These are phyloP conservation scores for Flaveria trinervia DNA, from an alignment of 129 eudicot genomes.

Conservation along the genomic window DNA sequence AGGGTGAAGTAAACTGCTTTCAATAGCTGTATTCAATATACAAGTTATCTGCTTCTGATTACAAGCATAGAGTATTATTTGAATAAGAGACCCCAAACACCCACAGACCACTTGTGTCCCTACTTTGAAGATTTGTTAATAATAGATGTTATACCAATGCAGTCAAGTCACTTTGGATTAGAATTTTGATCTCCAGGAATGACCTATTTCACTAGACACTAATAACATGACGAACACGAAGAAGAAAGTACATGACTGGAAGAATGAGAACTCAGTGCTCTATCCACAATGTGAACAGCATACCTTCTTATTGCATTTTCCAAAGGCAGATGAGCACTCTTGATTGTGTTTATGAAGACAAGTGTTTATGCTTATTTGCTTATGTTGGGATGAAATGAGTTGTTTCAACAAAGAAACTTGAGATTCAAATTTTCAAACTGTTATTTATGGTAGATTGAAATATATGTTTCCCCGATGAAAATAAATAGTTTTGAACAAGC, in stretches of 20 bases:
- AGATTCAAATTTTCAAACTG: too few species aligned
- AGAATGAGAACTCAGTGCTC: too few species aligned
- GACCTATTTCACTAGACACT: not conserved
- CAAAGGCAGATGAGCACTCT: not conserved
- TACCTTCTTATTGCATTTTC: too few species aligned
- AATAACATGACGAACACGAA: not conserved
- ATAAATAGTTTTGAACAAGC: too few species aligned
- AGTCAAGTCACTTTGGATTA: not conserved
- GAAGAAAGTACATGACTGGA: too few species aligned
- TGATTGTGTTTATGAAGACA: not conserved
- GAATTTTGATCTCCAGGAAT: constrained; percentile 4
- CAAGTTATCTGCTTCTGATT: too few species aligned
- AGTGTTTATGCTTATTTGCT: not conserved
- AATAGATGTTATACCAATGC: not conserved
- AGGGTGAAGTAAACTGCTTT: too few species aligned
- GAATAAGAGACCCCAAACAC: not conserved
- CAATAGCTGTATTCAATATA: too few species aligned
- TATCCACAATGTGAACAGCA: too few species aligned
- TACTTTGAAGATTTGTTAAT: not conserved
- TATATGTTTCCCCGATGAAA: too few species aligned
- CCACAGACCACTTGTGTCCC: not conserved
- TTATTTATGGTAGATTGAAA: too few species aligned
- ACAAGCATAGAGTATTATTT: too few species aligned
- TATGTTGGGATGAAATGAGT: not conserved
- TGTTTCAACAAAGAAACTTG: not conserved